These are phyloP conservation scores for Zygosaccharomyces gambellarensis DNA, from an alignment of 805 yeast species.

Conservation along the genomic window DNA sequence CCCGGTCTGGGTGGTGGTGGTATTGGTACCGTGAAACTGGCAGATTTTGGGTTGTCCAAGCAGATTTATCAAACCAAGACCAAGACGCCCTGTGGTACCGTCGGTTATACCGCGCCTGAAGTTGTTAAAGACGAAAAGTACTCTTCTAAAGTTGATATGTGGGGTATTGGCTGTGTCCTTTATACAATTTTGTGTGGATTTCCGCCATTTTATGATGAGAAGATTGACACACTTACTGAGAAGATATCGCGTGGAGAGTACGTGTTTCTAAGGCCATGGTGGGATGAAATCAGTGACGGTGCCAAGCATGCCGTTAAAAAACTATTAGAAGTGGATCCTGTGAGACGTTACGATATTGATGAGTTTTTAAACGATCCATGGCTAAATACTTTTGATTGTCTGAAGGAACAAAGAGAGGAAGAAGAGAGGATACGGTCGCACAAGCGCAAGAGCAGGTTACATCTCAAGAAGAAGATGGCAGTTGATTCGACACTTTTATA, in stretches of 20 bases:
- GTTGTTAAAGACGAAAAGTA: constrained; percentile 91
- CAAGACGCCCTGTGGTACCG: constrained; percentile 98
- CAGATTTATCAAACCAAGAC: constrained; percentile 83
- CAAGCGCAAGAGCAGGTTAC: constrained; percentile 23
- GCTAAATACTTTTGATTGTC: constrained; percentile 38
- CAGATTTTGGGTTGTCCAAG: constrained; percentile 93
- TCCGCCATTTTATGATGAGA: constrained; percentile 87
- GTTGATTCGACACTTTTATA: constrained; percentile 35
- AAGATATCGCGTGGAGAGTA: constrained; percentile 70
- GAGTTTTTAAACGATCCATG: constrained; percentile 70
- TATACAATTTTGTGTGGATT: constrained; percentile 94
- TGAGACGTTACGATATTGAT: constrained; percentile 59
- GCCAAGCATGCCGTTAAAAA: constrained; percentile 66
- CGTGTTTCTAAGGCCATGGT: constrained; percentile 78
- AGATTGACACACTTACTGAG: constrained; percentile 59
- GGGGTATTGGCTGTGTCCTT: constrained; percentile 96
- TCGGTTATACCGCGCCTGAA: constrained; percentile 98
- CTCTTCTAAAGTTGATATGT: constrained; percentile 94
- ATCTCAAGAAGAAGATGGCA: constrained; percentile 13
- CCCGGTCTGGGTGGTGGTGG: constrained; percentile 89
- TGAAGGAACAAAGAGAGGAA: constrained; percentile 7
- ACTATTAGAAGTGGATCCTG: constrained; percentile 66
- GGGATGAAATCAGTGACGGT: constrained; percentile 73
- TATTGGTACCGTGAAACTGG: constrained; percentile 82
- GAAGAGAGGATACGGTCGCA: constrained; percentile 13